phyloP scores from a whole-genome alignment of 495 filamentous ascomycete species.

The Daldinia concentrica region DNA sequence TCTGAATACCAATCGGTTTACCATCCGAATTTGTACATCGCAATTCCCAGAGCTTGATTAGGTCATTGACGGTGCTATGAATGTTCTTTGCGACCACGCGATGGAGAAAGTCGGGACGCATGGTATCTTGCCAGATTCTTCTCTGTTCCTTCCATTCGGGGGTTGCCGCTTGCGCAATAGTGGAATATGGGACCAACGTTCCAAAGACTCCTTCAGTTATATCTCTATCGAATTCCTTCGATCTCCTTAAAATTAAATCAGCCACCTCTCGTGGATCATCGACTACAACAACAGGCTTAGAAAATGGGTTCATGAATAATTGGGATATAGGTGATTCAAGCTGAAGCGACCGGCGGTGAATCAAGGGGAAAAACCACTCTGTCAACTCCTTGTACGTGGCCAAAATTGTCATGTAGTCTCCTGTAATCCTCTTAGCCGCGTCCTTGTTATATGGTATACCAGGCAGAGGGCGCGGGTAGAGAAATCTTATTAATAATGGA shows the following conservation, averaged over 20 bases:
- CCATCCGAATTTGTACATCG: background rate
- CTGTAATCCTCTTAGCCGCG: background rate
- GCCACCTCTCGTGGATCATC: background rate
- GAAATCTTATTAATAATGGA: background rate
- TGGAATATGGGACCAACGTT: background rate
- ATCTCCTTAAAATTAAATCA: background rate
- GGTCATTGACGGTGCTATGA: conserved; percentile 5
- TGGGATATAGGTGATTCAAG: background rate
- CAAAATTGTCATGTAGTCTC: background rate
- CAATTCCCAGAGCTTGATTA: background rate
- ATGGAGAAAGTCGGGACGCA: conserved; percentile 47
- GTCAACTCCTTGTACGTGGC: background rate
- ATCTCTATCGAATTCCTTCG: background rate
- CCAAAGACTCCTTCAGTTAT: background rate
- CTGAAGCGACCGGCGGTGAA: background rate
- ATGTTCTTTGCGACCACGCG: conserved; percentile 47
- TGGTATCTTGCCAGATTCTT: conserved; percentile 44
- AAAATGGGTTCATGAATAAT: background rate
- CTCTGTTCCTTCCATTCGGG: background rate
- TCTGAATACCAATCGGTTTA: background rate
- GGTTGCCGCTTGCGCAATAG: background rate
- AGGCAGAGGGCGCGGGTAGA: background rate
- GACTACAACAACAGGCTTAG: background rate
- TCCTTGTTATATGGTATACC: background rate
- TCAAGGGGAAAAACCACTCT: background rate